phyloP scores from a whole-genome alignment of 805 yeast genomes.

The Barnettozyma pratensis region DNA sequence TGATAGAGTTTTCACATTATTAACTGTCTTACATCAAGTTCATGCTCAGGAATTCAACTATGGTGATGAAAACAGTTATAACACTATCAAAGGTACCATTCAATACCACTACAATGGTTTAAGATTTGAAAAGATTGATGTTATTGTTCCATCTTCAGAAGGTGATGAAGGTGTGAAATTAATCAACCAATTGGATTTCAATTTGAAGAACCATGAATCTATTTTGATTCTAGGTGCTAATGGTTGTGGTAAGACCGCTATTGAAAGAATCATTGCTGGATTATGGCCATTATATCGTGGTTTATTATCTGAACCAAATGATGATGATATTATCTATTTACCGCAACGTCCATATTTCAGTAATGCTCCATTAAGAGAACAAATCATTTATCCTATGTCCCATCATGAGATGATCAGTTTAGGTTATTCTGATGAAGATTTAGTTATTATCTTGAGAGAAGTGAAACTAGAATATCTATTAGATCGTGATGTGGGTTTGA shows the following conservation, averaged over 20 bases:
- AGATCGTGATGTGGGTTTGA: slow-evolving; percentile 53
- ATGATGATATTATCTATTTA: slow-evolving; percentile 64
- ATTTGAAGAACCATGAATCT: slow-evolving; percentile 46
- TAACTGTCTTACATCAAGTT: slow-evolving; percentile 76
- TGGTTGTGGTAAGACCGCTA: slow-evolving; percentile 86
- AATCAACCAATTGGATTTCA: slow-evolving; percentile 58
- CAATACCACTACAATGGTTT: slow-evolving; percentile 76
- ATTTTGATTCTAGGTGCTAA: slow-evolving; percentile 80
- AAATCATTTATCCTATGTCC: slow-evolving; percentile 80
- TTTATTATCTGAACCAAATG: slow-evolving; percentile 70
- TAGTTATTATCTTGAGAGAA: slow-evolving; percentile 61
- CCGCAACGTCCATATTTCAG: slow-evolving; percentile 87
- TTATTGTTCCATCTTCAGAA: slow-evolving; percentile 65
- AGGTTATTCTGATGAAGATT: slow-evolving; percentile 66
- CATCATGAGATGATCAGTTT: slow-evolving; percentile 69
- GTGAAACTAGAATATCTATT: slow-evolving; percentile 80
- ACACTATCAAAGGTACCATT: slow-evolving; percentile 71
- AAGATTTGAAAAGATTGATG: slow-evolving; percentile 75
- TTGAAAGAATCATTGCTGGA: slow-evolving; percentile 78
- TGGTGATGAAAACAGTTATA: slow-evolving; percentile 35
- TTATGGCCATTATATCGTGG: slow-evolving; percentile 91
- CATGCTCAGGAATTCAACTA: slow-evolving; percentile 50
- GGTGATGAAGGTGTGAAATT: slow-evolving; percentile 61
- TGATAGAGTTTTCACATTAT: slow-evolving; percentile 71
- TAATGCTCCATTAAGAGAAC: slow-evolving; percentile 83